A percentile compares a stretch with the other conserved stretches of the same genome.
phyloP scores from a whole-genome alignment of 164 flowering plant species.

The Malania oleifera region DNA sequence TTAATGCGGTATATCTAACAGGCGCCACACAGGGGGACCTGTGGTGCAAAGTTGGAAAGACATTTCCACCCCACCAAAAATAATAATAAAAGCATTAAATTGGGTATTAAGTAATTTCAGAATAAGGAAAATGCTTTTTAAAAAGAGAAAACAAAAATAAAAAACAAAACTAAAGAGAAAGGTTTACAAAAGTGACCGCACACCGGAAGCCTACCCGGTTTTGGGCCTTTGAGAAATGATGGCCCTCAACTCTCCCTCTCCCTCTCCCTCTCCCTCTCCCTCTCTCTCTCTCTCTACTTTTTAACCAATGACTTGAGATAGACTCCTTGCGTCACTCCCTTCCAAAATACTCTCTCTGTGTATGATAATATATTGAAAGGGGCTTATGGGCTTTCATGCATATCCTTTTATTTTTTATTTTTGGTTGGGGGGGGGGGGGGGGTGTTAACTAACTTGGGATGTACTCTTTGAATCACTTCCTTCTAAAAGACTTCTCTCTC shows the following conservation, averaged over 20 bases:
- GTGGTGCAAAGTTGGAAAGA: no score
- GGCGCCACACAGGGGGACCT: no score
- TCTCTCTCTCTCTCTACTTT: conserved; percentile 11
- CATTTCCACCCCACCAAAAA: no score
- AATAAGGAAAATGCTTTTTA: no score
- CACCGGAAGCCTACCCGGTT: conserved; percentile 16
- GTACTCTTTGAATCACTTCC: conserved; percentile 41
- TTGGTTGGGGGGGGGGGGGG: conserved; percentile 4
- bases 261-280: neutral
- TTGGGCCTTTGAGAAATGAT: conserved; percentile 20
- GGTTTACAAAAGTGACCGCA: conserved; percentile 22
- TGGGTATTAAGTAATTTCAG: no score
- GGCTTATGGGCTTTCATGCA: neutral
- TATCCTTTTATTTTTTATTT: neutral
- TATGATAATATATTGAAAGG: neutral
- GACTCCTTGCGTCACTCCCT: conserved; percentile 33
- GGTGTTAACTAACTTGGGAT: conserved; percentile 25
- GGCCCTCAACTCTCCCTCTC: conserved; percentile 4
- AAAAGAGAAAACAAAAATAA: no score
- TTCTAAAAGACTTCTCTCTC: conserved; percentile 19
- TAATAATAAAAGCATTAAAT: no score
- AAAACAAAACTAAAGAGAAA: no score
- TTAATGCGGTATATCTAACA: no score
- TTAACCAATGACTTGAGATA: conserved; percentile 18
- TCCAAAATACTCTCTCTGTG: conserved; percentile 18